phyloP scores from a whole-genome alignment of 768 basidiomycete genomes.

The Suillus alpinus region DNA sequence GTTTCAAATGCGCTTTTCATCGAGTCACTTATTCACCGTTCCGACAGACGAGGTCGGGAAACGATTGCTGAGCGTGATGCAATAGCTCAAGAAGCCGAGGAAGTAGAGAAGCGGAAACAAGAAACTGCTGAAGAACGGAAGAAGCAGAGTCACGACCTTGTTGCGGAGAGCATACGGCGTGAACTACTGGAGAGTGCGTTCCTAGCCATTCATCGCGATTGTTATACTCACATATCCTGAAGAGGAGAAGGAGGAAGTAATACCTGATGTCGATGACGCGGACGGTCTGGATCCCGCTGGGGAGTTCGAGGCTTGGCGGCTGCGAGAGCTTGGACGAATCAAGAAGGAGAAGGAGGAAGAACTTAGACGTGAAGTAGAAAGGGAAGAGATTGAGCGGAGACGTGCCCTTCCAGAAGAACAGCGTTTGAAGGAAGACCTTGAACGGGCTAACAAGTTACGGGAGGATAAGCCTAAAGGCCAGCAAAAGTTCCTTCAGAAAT shows the following conservation, averaged over 20 bases:
- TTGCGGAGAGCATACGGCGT: constrained; percentile 89
- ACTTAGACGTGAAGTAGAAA: constrained; percentile 74
- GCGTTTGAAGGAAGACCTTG: constrained; percentile 87
- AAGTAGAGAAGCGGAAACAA: constrained; percentile 64
- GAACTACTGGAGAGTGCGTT: constrained; percentile 88
- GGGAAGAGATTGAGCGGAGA: constrained; percentile 88
- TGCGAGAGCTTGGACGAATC: constrained; percentile 90
- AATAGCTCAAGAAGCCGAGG: constrained; percentile 72
- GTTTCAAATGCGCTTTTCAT: constrained; percentile 22
- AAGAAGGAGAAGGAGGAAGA: constrained; percentile 93
- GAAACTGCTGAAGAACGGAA: constrained; percentile 78
- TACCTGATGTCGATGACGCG: constrained; percentile 92
- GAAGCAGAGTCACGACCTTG: constrained; percentile 87
- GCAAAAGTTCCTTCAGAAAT: constrained; percentile 94
- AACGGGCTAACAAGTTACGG: constrained; percentile 75
- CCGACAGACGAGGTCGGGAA: constrained; percentile 62
- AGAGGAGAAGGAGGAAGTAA: constrained; percentile 87
- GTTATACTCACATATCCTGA: not conserved
- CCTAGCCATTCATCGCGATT: not conserved
- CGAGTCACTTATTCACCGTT: constrained; percentile 3
- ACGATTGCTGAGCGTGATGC: constrained; percentile 72
- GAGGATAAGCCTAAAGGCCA: constrained; percentile 89
- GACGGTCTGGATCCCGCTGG: constrained; percentile 85
- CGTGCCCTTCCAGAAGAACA: constrained; percentile 93
- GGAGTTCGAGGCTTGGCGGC: constrained; percentile 96